Conservation (phyloP, 352 stramenopile species). For the Salisapilia sapeloensis region DNA sequence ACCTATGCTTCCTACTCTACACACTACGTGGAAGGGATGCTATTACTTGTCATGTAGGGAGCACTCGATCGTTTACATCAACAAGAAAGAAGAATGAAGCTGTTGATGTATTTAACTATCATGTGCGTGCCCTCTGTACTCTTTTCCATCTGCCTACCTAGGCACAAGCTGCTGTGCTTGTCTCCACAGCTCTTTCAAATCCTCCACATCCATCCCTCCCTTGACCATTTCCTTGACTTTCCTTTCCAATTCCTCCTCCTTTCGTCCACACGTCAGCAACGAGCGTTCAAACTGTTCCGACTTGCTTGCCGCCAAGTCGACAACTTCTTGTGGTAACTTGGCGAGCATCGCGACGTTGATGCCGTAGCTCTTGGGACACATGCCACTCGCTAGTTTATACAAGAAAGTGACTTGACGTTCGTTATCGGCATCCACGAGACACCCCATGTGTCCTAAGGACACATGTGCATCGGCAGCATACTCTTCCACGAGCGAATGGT, state of each 20-base stretch:
- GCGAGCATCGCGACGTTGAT: slow-evolving; percentile 98
- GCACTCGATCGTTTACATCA: background rate
- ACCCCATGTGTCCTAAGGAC: slow-evolving; percentile 67
- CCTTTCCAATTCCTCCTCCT: slow-evolving; percentile 7
- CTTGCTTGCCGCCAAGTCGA: slow-evolving; percentile 82
- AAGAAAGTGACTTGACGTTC: slow-evolving; percentile 96
- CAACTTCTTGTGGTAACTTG: slow-evolving; percentile 90
- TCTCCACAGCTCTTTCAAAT: slow-evolving; percentile 3
- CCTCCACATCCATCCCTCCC: slow-evolving; percentile 4
- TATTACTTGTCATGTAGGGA: background rate
- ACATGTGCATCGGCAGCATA: slow-evolving; percentile 46
- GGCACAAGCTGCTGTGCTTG: slow-evolving; percentile 2
- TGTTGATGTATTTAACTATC: no score
- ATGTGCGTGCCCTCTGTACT: slow-evolving; percentile 1
- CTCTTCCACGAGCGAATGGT: slow-evolving; percentile 90
- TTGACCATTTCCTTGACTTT: slow-evolving; percentile 6
- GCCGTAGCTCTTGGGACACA: slow-evolving; percentile 97
- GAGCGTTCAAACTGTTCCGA: slow-evolving; percentile 82
- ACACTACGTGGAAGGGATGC: background rate
- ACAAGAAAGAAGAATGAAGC: no score
- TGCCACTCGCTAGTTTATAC: slow-evolving; percentile 94
- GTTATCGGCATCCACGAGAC: slow-evolving; percentile 60
- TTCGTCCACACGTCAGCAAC: slow-evolving; percentile 22
- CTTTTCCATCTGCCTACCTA: slow-evolving; percentile 1
- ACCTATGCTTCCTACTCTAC: no score